Base-by-base conservation (phyloP, 2,329 filamentous ascomycete species). In the Dissoconium aciculare region DNA sequence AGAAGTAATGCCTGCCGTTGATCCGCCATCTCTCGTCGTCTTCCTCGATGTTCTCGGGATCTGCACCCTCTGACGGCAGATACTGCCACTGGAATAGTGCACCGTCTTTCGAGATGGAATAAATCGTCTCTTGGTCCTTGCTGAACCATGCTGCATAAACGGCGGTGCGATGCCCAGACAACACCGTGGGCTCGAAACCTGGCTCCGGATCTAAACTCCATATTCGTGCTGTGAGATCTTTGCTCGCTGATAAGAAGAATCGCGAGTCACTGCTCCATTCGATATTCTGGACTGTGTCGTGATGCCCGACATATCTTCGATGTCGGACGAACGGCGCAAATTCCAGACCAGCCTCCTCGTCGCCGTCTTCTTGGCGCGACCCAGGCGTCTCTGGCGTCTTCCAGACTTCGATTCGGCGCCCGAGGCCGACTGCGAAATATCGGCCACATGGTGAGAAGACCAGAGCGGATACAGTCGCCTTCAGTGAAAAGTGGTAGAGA, bases 101-200 rank as follows among this genome's bases (percentile, higher is more conserved):
- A n/a, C 89, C 91, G 54, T 98, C 91, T 54, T 91, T 91, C 58
- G 87, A 94, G 41, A 93, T 74, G 0, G 89, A 95, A 53, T 89
- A 98, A 32, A 98, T 92, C 26, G 73, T 82, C 58, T 98, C 91
- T 53, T 98, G 89, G 45, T 92, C 76, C 38, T 78, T 75, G 1
- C 85, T 91, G 52, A 98, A 98, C 74, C 84, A 98, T n/a, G 85
- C 85, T n/a, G 78, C 82, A 32, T 91, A 68, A 3, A 98, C 80
- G 11, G 71, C 77, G 55, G 94, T 84, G 52, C 84, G 76, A 57
- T 98, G 91, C 2, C 89, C 89, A 3, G 83, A 78, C 38, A 98
- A 61, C 11, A 85, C 82, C 2, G 89, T 98, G 1, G 87, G 84
- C 29, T 74, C 72, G 56, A 95, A 95, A 2, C 78, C 81, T 37